A percentile compares a stretch with the other conserved stretches of the same genome.
Evolutionary conservation across 768 basidiomycete genomes (phyloP).

Genomic region (Leccinum truebloodii): DNA sequence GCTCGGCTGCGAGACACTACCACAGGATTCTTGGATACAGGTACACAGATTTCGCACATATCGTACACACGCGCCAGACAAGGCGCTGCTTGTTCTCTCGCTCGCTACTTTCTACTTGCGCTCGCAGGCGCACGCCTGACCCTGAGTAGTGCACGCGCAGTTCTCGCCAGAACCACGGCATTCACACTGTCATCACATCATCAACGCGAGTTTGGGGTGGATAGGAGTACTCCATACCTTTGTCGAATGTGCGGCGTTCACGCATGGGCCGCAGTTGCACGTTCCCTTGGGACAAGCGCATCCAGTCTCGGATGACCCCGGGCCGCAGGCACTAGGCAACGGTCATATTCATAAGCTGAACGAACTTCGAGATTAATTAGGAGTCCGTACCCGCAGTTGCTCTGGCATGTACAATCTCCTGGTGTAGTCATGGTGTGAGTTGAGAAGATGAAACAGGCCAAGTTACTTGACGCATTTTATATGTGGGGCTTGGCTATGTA

Average conservation of each 20-base stretch:
- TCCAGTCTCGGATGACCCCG: constrained; percentile 32
- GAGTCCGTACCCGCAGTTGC: constrained; percentile 27
- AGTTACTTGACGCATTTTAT: neutral
- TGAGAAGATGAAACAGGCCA: neutral
- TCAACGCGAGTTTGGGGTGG: neutral
- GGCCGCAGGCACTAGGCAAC: constrained; percentile 31
- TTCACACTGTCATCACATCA: constrained; percentile 14
- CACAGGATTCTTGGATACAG: neutral
- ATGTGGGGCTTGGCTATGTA: neutral
- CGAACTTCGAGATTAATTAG: neutral
- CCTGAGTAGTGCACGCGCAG: constrained; percentile 21
- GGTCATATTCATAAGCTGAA: neutral
- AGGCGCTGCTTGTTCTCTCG: constrained; percentile 11
- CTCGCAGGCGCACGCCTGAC: constrained; percentile 18
- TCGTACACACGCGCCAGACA: constrained; percentile 8
- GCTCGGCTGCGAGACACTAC: neutral
- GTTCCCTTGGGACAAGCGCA: constrained; percentile 33
- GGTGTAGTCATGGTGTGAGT: constrained; percentile 21
- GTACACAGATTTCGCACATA: neutral
- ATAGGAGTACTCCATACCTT: constrained; percentile 12
- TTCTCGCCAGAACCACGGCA: constrained; percentile 21
- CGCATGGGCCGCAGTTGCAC: constrained; percentile 33
- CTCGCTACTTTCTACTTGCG: constrained; percentile 16
- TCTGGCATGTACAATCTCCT: constrained; percentile 31
- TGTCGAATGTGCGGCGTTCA: constrained; percentile 29